Evolutionary conservation across 768 basidiomycete genomes (phyloP).

Genomic region (Termitomyces eurrhizus): DNA sequence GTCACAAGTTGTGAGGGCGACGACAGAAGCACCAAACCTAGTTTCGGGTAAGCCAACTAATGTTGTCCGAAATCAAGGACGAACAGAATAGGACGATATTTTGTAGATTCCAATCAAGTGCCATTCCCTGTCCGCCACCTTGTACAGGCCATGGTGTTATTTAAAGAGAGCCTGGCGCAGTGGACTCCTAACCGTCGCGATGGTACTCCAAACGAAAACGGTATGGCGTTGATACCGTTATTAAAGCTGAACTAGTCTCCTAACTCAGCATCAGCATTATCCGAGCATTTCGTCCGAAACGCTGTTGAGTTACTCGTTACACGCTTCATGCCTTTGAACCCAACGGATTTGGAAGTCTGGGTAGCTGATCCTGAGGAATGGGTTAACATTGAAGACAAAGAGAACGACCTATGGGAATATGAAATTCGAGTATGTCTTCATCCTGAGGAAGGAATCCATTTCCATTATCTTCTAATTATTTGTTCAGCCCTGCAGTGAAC

Average conservation of each 20-base stretch:
- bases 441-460: not conserved
- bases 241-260: not conserved
- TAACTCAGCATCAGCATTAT: constrained; percentile 41
- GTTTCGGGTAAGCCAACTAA: constrained; percentile 48
- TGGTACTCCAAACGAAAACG: constrained; percentile 55
- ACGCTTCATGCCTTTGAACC: constrained; percentile 80
- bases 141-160: constrained; percentile 82
- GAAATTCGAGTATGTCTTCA: constrained; percentile 70
- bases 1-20: constrained; percentile 74
- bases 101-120: constrained; percentile 55
- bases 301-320: constrained; percentile 76
- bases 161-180: constrained; percentile 76
- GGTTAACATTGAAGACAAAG: constrained; percentile 86
- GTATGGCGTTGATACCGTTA: constrained; percentile 29
- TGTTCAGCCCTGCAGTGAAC: constrained; percentile 82
- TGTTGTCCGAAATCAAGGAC: not conserved
- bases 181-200: constrained; percentile 68
- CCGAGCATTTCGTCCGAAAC: constrained; percentile 67
- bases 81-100: not conserved
- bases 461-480: not conserved
- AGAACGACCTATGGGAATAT: constrained; percentile 90
- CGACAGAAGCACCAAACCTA: constrained; percentile 43
- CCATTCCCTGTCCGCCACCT: constrained; percentile 76
- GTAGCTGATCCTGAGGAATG: constrained; percentile 91
- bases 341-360: constrained; percentile 81